Evolutionary conservation across 2,329 filamentous ascomycete genomes (phyloP).

Genomic region (Xylariaceae sp.): DNA sequence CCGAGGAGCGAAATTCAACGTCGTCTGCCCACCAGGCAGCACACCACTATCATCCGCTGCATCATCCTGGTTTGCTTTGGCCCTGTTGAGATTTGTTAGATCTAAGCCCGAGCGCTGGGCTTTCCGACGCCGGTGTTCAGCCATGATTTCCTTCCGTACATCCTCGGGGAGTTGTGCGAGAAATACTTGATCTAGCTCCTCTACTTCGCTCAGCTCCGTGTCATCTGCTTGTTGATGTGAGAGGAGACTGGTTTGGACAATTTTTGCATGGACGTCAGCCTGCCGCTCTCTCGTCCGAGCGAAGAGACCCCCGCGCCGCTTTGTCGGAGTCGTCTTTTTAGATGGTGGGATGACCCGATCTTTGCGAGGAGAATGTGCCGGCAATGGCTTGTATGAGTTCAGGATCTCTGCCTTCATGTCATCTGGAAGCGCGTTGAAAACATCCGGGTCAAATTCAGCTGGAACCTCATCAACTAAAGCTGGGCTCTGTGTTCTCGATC

Average conservation of each 20-base stretch:
- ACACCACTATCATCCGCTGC: constrained; percentile 12
- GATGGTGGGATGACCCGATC: constrained; percentile 46
- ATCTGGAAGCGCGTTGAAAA: constrained; percentile 76
- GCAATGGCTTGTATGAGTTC: constrained; percentile 57
- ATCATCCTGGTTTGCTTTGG: constrained; percentile 27
- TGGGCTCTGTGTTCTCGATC: constrained; percentile 39
- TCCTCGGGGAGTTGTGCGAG: constrained; percentile 80
- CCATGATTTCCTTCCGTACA: constrained; percentile 71
- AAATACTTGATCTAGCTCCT: constrained; percentile 65
- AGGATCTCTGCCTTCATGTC: constrained; percentile 84
- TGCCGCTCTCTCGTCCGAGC: constrained; percentile 48
- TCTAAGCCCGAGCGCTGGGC: constrained; percentile 53
- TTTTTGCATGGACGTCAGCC: constrained; percentile 51
- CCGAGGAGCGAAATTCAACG: constrained; percentile 43
- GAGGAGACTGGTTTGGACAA: constrained; percentile 73
- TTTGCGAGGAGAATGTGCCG: constrained; percentile 54
- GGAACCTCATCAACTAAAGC: constrained; percentile 43
- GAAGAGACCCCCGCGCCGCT: constrained; percentile 51
- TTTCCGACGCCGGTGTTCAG: constrained; percentile 65
- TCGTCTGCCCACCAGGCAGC: constrained; percentile 36
- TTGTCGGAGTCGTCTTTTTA: constrained; percentile 61
- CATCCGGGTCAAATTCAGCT: constrained; percentile 79
- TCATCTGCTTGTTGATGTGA: constrained; percentile 33
- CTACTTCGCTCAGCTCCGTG: constrained; percentile 32
- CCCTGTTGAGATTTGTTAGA: no score